Evolutionary conservation across 73 alveolate species (phyloP).

Genomic region (Uronychia setigera): DNA sequence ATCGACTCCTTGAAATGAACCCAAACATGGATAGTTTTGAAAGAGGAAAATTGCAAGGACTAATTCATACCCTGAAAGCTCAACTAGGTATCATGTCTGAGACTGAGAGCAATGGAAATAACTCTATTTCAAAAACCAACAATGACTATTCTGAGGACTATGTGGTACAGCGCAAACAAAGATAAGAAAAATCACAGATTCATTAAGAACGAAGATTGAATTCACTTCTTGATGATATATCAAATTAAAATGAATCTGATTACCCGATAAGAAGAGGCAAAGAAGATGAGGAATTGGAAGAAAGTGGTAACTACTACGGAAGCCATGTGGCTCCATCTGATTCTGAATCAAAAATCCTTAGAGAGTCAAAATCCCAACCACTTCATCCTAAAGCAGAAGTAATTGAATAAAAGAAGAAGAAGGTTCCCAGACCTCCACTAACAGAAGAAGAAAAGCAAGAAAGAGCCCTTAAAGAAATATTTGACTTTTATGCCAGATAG

Average conservation of each 20-base stretch:
- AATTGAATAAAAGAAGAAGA: constrained; percentile 6
- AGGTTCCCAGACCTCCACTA: constrained; percentile 31
- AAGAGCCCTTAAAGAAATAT: constrained; percentile 70
- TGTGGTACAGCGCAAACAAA: too few relatives aligned
- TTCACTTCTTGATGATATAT: background rate
- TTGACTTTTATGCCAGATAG: constrained; percentile 78
- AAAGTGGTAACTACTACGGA: background rate
- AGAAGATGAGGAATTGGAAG: background rate
- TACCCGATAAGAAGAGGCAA: too few relatives aligned
- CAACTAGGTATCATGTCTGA: background rate
- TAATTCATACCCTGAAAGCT: background rate
- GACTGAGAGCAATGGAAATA: background rate
- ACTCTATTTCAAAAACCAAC: background rate
- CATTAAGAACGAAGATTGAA: background rate
- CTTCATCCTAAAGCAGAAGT: background rate
- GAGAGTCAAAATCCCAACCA: background rate
- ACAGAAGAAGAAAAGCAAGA: constrained; percentile 77
- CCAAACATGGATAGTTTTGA: background rate
- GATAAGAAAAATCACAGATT: background rate
- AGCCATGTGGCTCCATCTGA: background rate
- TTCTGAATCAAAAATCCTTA: background rate
- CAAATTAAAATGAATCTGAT: background rate
- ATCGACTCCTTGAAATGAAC: background rate
- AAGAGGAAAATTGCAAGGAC: background rate
- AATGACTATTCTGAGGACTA: too few relatives aligned